Evolutionary conservation across 768 basidiomycete species (phyloP), one percentile per base, ranked within the genome.

Genomic region (Russula emetica): DNA sequence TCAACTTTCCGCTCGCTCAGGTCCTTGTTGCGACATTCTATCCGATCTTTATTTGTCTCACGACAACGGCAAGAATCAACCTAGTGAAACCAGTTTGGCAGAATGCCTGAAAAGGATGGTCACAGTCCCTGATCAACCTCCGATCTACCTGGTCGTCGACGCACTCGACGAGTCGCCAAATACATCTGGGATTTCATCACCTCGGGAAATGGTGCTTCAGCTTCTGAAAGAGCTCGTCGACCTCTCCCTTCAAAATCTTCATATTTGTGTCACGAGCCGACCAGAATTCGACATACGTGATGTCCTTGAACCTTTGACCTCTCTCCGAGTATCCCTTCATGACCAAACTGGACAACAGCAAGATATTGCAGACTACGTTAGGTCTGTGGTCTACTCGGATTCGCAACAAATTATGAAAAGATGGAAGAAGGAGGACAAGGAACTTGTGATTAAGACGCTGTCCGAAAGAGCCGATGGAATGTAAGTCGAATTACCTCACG

Each of bases 101-200:
- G 1, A 42, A 22, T 63, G 50, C 24, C n/a, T 63, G n/a, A 51
- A 63, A 24, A 13, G 45, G 18, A 53, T 63, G 49, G 38, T 63
- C 42, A 10, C 38, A 10, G 20, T 52, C 36, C n/a, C 55, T 1
- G 38, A 24, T n/a, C 30, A 44, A 47, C 13, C 20, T 28, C 54
- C 28, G 2, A 47, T 50, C n/a, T 55, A 62, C 49, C 18, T 62
- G 22, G 51, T 58, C 18, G 2, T 59, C 1, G 62, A 63, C 13
- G 62, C 57, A 0, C n/a, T 63, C 14, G 62, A 63, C 7, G 62
- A 63, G 14, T 45, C 57, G n/a, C 51, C 62, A 13, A 8, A 32
- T 5, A 28, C 32, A 1, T 36, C 40, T 6, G 55, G 55, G 0
- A 30, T 52, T 7, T 40, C 34, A 34, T 28, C 62, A 0, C 34